Conservation (phyloP, 1,284 basidiomycete species). For the Apiotrichum siamense region DNA sequence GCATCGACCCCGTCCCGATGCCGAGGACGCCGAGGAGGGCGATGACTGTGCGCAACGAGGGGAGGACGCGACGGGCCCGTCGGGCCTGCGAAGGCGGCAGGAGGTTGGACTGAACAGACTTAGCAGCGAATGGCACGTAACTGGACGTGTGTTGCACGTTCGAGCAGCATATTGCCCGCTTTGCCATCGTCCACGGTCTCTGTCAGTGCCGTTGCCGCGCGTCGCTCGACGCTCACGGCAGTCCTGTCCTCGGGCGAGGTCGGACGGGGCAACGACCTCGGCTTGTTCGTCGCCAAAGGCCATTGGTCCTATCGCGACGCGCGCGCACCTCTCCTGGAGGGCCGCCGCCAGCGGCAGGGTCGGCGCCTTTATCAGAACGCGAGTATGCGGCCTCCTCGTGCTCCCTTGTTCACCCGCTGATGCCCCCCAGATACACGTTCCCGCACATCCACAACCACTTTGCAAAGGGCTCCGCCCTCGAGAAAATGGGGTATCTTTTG, state of each 20-base stretch:
- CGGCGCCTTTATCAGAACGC: slow-evolving; percentile 67
- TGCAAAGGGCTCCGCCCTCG: slow-evolving; percentile 7
- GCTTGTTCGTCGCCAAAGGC: slow-evolving; percentile 74
- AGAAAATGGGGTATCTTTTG: slow-evolving; percentile 38
- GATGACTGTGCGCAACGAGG: too few relatives aligned
- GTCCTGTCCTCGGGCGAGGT: slow-evolving; percentile 72
- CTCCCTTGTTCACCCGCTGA: background rate
- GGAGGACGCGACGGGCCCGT: too few relatives aligned
- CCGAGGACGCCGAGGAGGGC: too few relatives aligned
- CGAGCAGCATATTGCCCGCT: slow-evolving; percentile 57
- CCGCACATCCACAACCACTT: slow-evolving; percentile 52
- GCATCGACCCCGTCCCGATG: too few relatives aligned
- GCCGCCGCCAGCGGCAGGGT: slow-evolving; percentile 84
- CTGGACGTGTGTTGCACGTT: too few relatives aligned
- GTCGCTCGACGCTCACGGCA: background rate
- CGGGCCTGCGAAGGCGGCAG: too few relatives aligned
- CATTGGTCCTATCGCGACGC: slow-evolving; percentile 68
- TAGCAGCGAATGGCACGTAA: too few relatives aligned
- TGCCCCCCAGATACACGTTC: slow-evolving; percentile 53
- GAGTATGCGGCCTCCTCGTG: too few relatives aligned
- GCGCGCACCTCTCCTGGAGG: slow-evolving; percentile 76
- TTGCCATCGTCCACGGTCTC: slow-evolving; percentile 81
- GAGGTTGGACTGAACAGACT: too few relatives aligned
- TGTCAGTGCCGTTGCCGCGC: background rate
- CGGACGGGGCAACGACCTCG: slow-evolving; percentile 73